Evolutionary conservation across 2,329 filamentous ascomycete genomes (phyloP), one percentile per base, ranked within the genome.

Genomic region (Clonostachys sp.): DNA sequence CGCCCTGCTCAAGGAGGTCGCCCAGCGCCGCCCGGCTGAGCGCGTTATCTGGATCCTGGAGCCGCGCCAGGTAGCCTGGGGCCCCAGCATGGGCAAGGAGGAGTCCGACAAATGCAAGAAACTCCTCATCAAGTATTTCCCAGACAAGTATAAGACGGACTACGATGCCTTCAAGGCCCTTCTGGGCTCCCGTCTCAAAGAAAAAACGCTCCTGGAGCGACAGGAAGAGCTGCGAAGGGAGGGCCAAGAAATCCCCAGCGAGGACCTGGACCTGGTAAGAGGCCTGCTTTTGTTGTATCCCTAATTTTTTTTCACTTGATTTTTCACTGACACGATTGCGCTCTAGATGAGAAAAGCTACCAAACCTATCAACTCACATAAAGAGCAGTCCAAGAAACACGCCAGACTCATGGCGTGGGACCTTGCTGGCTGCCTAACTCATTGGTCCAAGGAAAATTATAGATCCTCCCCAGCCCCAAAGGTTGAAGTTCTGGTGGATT

Each of bases 401-500:
- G 52, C 47, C 38, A 41, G 38, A 9, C 56, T 58, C 10, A 50
- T 50, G 44, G 56, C 54, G 9, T 51, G 53, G 49, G 56, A 58
- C 18, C 51, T 55, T 41, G 53, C 47, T n/a, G 48, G 46, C 1
- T 54, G 54, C 38, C 44, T 58, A 14, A 44, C 47, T 12, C 34
- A 49, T 17, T 58, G 56, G 56, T 46, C 49, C 8, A 41, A 48
- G 6, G 24, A 30, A 30, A 10, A 30, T 4, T 30, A 30, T 30
- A 30, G 8, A 30, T 30, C 24, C 9, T 30, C 24, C 8, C 8
- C 8, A 30, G 40, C 46, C 2, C 40, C 48, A 12, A 30, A 30
- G 9, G 58, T 61, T 36, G 65, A 61, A 46, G 56, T 68, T 35
- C 62, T 64, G 41, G 57, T 66, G 46, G 68, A 71, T 50, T 60